These are phyloP conservation scores for Fusarium udum DNA, from an alignment of 2,329 filamentous ascomycete species.

Conservation along the genomic window DNA sequence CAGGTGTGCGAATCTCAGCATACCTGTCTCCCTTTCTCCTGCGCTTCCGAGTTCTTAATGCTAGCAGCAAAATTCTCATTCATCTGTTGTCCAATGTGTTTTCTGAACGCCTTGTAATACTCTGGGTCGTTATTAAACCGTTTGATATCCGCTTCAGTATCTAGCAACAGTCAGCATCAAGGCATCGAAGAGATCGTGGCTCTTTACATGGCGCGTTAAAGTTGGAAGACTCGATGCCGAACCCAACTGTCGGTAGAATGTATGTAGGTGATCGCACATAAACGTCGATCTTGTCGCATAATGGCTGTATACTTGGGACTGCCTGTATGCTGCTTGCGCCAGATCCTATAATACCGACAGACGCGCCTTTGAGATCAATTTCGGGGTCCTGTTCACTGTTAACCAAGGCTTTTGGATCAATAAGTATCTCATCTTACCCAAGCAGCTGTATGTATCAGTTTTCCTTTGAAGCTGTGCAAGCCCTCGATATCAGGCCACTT, in stretches of 20 bases:
- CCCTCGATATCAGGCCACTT: constrained; percentile 13
- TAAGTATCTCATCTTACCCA: background rate
- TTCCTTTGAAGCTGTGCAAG: background rate
- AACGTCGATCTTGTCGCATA: background rate
- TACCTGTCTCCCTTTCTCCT: background rate
- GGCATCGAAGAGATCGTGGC: accelerated
- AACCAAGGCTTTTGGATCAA: accelerated
- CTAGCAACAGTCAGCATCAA: background rate
- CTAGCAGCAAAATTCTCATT: background rate
- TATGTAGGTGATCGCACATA: background rate
- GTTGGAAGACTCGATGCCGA: background rate
- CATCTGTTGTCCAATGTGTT: background rate
- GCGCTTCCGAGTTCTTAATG: background rate
- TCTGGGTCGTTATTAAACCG: background rate
- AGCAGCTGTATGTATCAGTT: background rate
- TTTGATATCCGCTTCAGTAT: background rate
- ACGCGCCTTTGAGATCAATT: background rate
- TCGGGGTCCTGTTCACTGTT: background rate
- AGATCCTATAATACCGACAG: background rate
- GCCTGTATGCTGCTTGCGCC: background rate
- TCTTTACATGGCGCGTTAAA: background rate
- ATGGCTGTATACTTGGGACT: background rate
- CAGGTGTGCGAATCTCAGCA: accelerated
- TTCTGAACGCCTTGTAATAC: background rate
- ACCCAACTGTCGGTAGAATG: background rate